These are phyloP conservation scores for Starmerella sirachaensis DNA, from an alignment of 805 yeast genomes.

Conservation along the genomic window DNA sequence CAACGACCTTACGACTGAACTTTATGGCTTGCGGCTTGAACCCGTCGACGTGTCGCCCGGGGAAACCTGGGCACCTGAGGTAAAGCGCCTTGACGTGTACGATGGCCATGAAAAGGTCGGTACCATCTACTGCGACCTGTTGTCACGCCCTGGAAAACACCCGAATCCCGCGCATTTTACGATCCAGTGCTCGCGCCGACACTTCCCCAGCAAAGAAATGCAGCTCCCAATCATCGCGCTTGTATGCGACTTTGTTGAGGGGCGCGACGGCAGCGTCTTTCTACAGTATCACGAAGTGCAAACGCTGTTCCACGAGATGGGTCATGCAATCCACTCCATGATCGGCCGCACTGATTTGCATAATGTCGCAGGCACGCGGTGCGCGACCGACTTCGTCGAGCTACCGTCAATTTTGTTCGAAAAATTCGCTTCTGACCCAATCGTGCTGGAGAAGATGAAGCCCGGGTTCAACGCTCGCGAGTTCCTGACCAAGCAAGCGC, in stretches of 20 bases:
- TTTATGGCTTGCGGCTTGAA: slow-evolving; percentile 66
- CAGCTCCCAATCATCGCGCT: slow-evolving; percentile 86
- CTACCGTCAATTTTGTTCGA: slow-evolving; percentile 96
- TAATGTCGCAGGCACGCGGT: slow-evolving; percentile 87
- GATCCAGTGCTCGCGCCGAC: slow-evolving; percentile 80
- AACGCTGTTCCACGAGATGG: slow-evolving; percentile 96
- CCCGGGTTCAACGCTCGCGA: slow-evolving; percentile 10
- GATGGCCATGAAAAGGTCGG: slow-evolving; percentile 58
- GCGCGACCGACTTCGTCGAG: slow-evolving; percentile 94
- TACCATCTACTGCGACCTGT: slow-evolving; percentile 74
- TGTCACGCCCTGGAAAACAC: slow-evolving; percentile 62
- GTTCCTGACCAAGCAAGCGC: slow-evolving; percentile 11
- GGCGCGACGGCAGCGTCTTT: slow-evolving; percentile 25
- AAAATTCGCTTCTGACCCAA: slow-evolving; percentile 69
- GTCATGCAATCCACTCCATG: slow-evolving; percentile 98
- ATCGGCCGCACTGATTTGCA: slow-evolving; percentile 81
- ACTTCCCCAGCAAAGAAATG: slow-evolving; percentile 30
- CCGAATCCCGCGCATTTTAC: slow-evolving; percentile 93
- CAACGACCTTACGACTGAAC: slow-evolving; percentile 50
- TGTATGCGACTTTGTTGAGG: slow-evolving; percentile 60
- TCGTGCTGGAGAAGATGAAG: slow-evolving; percentile 44
- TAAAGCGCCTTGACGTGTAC: slow-evolving; percentile 65
- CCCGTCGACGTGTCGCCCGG: slow-evolving; percentile 54
- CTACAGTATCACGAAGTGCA: slow-evolving; percentile 69
- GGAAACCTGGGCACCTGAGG: slow-evolving; percentile 84